Base-by-base conservation (phyloP, 2,329 filamentous ascomycete genomes). In the Paracoccidioides brasiliensis region DNA sequence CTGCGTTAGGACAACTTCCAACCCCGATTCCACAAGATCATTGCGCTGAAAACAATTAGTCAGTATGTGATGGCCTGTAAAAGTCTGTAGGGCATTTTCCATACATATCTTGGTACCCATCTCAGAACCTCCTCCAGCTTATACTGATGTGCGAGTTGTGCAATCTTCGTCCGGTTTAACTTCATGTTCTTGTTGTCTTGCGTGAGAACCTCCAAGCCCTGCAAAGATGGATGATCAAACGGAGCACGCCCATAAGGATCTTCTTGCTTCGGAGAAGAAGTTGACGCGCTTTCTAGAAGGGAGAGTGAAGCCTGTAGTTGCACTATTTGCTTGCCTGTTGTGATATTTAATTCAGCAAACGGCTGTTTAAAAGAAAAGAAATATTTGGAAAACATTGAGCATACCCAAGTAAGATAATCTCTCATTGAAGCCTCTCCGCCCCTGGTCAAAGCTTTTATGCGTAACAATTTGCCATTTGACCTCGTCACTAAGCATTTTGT, bases 371-470 rank as follows among this genome's bases (percentile, higher is more conserved):
- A 57, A 40, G 50, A 55, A 15, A 30, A 28, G 37, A 37, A 37
- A 14, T 46, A 30, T 30, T 44, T 30, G 35, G 46, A 6, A 12
- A 15, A 6, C 38, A 32, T 14, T 32, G 9, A 42, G 42, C 75
- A 57, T 80, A 94, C 89, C 91, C 54, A 95, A 76, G 66, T 88
- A 90, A n/a, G 90, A 88, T 70, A 98, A 76, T 59, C 88, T 82
- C 66, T 96, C 91, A 70, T 98, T 98, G 74, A 91, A 95, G 0
- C 91, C 91, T 76, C 90, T 84, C 66, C 89, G 79, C 53, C 90
- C 93, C 67, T 97, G 90, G 69, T 98, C 91, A 67, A 95, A 97
- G 72, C 90, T 96, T 80, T 97, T 97, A 72, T 97, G 93, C 61
- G 93, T 98, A 55, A 98, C 82, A 35, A 90, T 90, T 66, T 97